Percentiles rank a stretch among this genome's conserved stretches.
phyloP scores from a whole-genome alignment of 1,284 basidiomycete species.

The Porodaedalea pini region DNA sequence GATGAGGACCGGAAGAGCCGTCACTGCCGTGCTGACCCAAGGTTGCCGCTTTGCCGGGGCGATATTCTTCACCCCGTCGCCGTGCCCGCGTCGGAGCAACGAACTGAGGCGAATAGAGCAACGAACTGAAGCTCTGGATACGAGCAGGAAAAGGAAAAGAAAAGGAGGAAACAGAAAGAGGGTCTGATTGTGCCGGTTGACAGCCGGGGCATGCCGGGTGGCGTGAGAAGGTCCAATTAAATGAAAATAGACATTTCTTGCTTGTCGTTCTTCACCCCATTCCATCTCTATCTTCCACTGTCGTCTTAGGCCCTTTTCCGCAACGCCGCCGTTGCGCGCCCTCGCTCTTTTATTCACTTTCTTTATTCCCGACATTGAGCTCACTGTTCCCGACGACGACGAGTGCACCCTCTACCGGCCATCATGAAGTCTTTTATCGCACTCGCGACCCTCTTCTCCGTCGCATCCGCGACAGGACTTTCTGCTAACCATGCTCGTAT shows the following conservation, averaged over 20 bases:
- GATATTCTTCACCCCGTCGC: too few species aligned
- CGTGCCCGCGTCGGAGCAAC: too few species aligned
- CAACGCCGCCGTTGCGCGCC: not conserved
- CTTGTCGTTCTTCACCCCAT: not conserved
- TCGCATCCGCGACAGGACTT: conserved; percentile 36
- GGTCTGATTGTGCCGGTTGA: not conserved
- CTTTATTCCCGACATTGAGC: not conserved
- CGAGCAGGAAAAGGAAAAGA: not conserved
- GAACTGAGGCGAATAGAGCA: too few species aligned
- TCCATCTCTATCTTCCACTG: not conserved
- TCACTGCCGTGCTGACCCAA: too few species aligned
- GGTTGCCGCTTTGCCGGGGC: too few species aligned
- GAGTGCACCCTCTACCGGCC: conserved; percentile 1
- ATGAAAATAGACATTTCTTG: not conserved
- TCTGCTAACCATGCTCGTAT: conserved; percentile 25
- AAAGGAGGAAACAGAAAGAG: not conserved
- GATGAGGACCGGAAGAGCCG: too few species aligned
- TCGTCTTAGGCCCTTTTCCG: not conserved
- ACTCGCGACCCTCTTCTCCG: conserved; percentile 42
- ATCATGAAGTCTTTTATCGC: conserved; percentile 41
- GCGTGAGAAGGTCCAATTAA: not conserved
- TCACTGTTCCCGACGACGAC: not conserved
- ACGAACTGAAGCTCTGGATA: too few species aligned
- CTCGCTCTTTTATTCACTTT: not conserved
- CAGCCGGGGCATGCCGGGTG: not conserved